Evolutionary conservation across 208 protist species (phyloP).

Genomic region (Balamuthia mandrillaris): DNA sequence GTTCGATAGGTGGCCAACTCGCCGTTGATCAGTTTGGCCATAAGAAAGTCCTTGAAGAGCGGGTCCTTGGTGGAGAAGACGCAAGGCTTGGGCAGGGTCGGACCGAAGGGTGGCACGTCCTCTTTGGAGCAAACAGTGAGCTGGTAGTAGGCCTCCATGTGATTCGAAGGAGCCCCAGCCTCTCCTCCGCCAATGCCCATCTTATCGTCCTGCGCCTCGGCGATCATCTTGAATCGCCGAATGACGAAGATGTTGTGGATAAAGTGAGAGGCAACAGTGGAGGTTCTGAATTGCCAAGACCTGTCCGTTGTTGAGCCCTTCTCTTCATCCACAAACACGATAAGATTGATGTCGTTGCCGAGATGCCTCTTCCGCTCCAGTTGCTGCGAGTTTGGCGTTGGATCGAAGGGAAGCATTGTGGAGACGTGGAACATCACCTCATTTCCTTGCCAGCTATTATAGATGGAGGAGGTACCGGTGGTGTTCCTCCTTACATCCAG

Average conservation of each 20-base stretch:
- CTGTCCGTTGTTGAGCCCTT: neutral
- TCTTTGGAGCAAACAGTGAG: neutral
- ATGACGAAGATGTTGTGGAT: constrained; percentile 20
- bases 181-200: too few relatives aligned
- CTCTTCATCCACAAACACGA: constrained; percentile 11
- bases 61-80: neutral
- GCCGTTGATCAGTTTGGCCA: constrained; percentile 22
- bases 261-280: neutral
- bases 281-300: neutral
- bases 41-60: constrained; percentile 7
- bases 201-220: constrained; percentile 6
- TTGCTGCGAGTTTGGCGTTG: neutral
- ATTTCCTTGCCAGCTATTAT: neutral
- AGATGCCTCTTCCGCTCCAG: constrained; percentile 18
- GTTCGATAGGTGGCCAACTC: constrained; percentile 23
- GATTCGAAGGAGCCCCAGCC: too few relatives aligned
- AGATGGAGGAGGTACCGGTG: neutral
- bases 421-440: constrained; percentile 22
- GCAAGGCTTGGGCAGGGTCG: neutral
- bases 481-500: neutral
- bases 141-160: neutral
- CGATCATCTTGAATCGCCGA: neutral
- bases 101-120: constrained; percentile 10
- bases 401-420: neutral
- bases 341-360: neutral